Evolutionary conservation across 331 rosid species (phyloP).

Genomic region (Stylosanthes scabra): DNA sequence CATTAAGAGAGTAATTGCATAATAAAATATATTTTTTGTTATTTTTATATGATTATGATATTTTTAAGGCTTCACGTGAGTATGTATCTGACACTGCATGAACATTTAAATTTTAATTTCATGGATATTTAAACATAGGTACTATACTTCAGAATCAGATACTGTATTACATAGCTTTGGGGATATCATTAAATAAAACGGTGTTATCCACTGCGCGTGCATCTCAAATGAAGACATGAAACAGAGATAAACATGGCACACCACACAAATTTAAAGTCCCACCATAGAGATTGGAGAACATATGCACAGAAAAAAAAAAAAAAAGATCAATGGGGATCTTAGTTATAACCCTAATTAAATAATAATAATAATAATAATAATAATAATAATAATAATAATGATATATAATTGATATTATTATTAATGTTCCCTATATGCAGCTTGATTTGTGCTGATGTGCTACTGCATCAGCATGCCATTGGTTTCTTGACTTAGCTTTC

Average conservation of each 20-base stretch:
- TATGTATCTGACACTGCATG: background rate
- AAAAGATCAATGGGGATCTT: background rate
- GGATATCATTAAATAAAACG: background rate
- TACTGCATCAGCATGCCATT: no score
- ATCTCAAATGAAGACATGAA: constrained; percentile 21
- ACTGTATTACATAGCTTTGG: background rate
- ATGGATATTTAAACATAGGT: constrained; percentile 22
- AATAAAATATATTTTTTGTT: no score
- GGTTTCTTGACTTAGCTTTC: background rate
- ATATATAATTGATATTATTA: no score
- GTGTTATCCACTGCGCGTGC: constrained; percentile 27
- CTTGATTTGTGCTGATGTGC: background rate
- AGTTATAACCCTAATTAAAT: background rate
- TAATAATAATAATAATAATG: no score
- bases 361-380: no score
- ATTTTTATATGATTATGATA: no score
- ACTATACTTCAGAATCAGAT: constrained; percentile 26
- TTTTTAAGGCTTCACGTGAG: constrained; percentile 15
- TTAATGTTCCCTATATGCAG: no score
- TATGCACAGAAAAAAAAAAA: no score
- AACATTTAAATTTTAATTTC: background rate
- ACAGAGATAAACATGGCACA: constrained; percentile 16
- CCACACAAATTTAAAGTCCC: no score
- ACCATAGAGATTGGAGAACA: no score
- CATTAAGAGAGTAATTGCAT: no score